These are phyloP conservation scores for Komagataella populi DNA, from an alignment of 805 yeast species.

Conservation along the genomic window DNA sequence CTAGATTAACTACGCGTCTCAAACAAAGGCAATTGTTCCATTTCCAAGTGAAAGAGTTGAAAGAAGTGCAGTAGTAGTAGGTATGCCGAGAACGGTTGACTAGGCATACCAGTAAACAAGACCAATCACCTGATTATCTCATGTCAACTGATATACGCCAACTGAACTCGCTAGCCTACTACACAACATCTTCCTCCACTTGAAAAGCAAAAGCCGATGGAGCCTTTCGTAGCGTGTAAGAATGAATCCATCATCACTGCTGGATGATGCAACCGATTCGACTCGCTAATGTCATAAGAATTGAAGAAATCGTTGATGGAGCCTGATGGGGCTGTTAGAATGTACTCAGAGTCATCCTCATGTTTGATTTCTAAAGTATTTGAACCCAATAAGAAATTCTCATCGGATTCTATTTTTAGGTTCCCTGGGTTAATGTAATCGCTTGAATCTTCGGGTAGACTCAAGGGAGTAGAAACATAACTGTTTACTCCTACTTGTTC, in stretches of 20 bases:
- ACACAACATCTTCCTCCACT: background rate
- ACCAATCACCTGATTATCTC: background rate
- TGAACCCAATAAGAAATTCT: background rate
- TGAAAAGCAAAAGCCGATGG: background rate
- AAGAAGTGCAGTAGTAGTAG: background rate
- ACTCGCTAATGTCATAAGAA: background rate
- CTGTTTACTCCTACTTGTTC: background rate
- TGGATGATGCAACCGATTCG: slow-evolving; percentile 5
- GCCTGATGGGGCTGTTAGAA: background rate
- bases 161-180: background rate
- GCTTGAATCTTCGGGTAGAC: background rate
- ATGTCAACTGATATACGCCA: background rate
- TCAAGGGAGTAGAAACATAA: background rate
- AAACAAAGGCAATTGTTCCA: background rate
- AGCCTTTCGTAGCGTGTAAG: background rate
- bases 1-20: background rate
- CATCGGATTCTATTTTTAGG: background rate
- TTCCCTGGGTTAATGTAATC: background rate
- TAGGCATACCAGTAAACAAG: background rate
- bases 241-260: slow-evolving; percentile 3
- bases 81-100: background rate
- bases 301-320: background rate
- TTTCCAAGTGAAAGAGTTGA: background rate
- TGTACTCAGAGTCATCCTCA: background rate
- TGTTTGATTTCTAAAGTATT: slow-evolving; percentile 1